A percentile compares a stretch with the other conserved stretches of the same genome.
Conservation (phyloP, 2,329 filamentous ascomycete genomes). For the Phialophora verrucosa region DNA sequence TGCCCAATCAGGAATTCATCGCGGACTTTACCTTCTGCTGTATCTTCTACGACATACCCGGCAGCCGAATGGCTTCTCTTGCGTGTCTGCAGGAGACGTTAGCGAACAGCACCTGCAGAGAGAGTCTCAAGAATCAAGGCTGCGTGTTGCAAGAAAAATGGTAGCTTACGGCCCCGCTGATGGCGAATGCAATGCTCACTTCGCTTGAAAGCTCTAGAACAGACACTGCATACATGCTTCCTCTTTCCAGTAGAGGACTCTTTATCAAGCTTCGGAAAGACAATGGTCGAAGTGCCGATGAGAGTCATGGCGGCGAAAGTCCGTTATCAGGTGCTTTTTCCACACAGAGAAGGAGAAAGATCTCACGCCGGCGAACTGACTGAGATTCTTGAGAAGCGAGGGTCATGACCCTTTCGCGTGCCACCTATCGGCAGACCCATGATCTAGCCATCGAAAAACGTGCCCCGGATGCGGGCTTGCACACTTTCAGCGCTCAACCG, state of each 20-base stretch:
- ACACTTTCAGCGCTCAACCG: constrained; percentile 1
- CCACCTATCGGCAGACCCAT: constrained; percentile 17
- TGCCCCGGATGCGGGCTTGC: not conserved
- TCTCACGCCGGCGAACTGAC: constrained; percentile 3
- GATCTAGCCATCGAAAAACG: not conserved
- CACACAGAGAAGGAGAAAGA: constrained; percentile 1
- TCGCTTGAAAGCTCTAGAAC: constrained; percentile 44
- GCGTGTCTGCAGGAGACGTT: constrained; percentile 38
- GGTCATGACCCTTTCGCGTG: constrained; percentile 8
- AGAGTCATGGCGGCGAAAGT: constrained; percentile 25
- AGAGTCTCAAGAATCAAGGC: not conserved
- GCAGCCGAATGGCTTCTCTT: constrained; percentile 45
- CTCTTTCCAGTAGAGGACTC: constrained; percentile 24
- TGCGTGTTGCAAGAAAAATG: not conserved
- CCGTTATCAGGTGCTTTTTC: constrained; percentile 5
- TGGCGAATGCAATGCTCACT: constrained; percentile 46
- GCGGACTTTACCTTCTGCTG: constrained; percentile 42
- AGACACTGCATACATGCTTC: constrained; percentile 41
- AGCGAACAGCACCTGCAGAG: not conserved
- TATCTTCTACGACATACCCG: constrained; percentile 45
- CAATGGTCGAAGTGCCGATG: constrained; percentile 27
- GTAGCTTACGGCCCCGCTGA: constrained; percentile 43
- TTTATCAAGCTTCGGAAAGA: constrained; percentile 33
- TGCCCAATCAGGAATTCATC: not conserved
- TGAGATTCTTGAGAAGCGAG: constrained; percentile 11